Percentiles rank a stretch among this genome's conserved stretches.
Evolutionary conservation across 1,139 yeast genomes (phyloP).

Genomic region (Yamadazyma triangularis): DNA sequence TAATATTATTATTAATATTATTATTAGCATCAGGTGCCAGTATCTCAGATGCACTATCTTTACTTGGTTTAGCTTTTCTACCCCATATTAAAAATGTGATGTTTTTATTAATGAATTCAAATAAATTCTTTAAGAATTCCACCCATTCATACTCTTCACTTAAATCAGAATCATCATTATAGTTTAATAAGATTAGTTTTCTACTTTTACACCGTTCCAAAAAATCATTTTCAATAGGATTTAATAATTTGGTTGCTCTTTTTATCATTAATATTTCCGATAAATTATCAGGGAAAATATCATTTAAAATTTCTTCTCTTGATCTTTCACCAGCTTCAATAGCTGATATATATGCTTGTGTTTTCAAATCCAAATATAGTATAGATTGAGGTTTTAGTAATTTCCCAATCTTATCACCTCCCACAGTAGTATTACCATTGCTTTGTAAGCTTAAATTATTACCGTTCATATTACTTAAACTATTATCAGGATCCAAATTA

Average conservation of each 20-base stretch:
- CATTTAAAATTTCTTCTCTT: constrained; percentile 65
- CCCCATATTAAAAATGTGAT: constrained; percentile 74
- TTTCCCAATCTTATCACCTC: constrained; percentile 47
- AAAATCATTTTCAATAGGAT: constrained; percentile 72
- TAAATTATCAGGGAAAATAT: constrained; percentile 67
- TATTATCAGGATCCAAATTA: constrained; percentile 38
- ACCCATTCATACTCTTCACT: constrained; percentile 32
- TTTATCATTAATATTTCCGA: constrained; percentile 35
- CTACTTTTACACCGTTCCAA: constrained; percentile 66
- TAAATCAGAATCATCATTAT: constrained; percentile 42
- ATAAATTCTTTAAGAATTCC: constrained; percentile 51
- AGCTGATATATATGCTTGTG: constrained; percentile 92
- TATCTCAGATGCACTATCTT: too few species aligned
- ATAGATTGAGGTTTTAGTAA: constrained; percentile 77
- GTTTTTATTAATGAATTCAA: constrained; percentile 74
- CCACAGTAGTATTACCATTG: constrained; percentile 33
- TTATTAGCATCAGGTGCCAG: too few species aligned
- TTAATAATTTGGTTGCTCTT: constrained; percentile 29
- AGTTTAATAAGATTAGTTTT: constrained; percentile 53
- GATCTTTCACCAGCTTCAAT: constrained; percentile 69
- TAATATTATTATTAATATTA: too few species aligned
- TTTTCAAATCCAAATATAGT: constrained; percentile 77
- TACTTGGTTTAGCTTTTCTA: constrained; percentile 39
- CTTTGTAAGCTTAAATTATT: constrained; percentile 33
- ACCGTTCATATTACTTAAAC: constrained; percentile 36